Conservation (phyloP, 202 grass and related monocot species). For the Cymbopogon flexuosus region DNA sequence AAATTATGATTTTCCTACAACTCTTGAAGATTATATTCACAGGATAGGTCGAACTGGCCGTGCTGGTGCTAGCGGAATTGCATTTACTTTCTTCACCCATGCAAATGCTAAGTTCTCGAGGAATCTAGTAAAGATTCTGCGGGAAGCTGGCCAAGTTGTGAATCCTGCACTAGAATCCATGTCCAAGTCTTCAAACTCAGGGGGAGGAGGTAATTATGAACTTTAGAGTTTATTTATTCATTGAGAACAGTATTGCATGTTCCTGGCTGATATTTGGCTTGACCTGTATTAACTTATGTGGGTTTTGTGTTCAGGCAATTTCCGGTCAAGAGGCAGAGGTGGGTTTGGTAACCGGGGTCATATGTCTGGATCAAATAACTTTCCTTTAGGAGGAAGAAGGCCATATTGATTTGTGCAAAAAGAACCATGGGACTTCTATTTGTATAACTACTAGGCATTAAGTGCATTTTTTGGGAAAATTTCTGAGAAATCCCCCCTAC, state of each 20-base stretch:
- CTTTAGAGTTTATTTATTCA: background rate
- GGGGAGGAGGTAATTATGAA: conserved; percentile 43
- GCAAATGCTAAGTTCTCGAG: conserved; percentile 67
- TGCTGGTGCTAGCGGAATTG: conserved; percentile 82
- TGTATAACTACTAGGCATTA: conserved; percentile 33
- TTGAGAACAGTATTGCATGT: background rate
- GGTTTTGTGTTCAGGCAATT: conserved; percentile 46
- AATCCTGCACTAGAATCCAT: conserved; percentile 70
- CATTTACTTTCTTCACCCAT: conserved; percentile 84
- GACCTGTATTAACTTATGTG: background rate
- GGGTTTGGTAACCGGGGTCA: conserved; percentile 51
- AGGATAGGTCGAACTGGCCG: conserved; percentile 96
- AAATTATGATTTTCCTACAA: conserved; percentile 96
- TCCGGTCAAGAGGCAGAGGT: conserved; percentile 56
- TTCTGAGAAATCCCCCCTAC: background rate
- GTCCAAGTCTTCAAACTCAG: conserved; percentile 41
- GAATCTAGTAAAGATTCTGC: conserved; percentile 79
- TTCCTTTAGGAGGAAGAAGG: conserved; percentile 46
- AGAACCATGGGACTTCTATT: background rate
- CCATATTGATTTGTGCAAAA: conserved; percentile 31
- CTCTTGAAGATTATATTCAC: conserved; percentile 94
- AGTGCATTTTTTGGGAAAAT: conserved; percentile 38
- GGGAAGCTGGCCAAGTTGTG: conserved; percentile 74
- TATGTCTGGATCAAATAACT: conserved; percentile 50
- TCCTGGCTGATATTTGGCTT: background rate